Percentiles rank a stretch among this genome's conserved stretches.
phyloP scores from a whole-genome alignment of 306 rosid genomes.

The Prinsepia uniflora region DNA sequence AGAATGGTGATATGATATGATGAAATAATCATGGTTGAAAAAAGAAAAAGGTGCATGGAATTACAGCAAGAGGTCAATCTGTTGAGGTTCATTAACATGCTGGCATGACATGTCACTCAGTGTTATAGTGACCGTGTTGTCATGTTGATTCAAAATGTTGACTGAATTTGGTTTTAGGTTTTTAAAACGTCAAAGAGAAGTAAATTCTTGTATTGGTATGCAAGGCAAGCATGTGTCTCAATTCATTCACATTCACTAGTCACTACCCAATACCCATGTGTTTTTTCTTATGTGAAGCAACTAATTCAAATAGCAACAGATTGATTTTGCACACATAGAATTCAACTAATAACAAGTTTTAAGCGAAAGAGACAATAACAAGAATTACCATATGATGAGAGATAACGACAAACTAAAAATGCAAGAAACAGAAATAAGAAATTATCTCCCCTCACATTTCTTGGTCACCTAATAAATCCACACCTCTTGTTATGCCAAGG shows the following conservation, averaged over 20 bases:
- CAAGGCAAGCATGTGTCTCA: not conserved
- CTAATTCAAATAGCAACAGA: not conserved
- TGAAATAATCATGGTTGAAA: no score
- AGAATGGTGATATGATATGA: no score
- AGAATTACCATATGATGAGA: no score
- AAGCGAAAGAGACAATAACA: no score
- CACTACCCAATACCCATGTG: not conserved
- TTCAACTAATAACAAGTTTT: not conserved
- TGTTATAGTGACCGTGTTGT: not conserved
- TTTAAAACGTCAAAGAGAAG: no score
- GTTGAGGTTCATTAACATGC: not conserved
- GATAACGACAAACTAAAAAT: no score
- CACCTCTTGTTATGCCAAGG: no score
- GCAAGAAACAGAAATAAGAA: no score
- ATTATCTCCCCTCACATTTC: no score
- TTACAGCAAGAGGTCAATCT: not conserved
- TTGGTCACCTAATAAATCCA: no score
- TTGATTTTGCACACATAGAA: not conserved
- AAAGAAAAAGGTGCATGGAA: not conserved
- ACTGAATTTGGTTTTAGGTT: no score
- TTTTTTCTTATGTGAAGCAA: not conserved
- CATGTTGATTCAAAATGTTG: not conserved
- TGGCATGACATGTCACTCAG: not conserved
- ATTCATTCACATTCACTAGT: not conserved
- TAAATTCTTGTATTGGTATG: no score